Base-by-base conservation (phyloP, 441 rosid genomes). In the Adansonia madagascariensis region DNA sequence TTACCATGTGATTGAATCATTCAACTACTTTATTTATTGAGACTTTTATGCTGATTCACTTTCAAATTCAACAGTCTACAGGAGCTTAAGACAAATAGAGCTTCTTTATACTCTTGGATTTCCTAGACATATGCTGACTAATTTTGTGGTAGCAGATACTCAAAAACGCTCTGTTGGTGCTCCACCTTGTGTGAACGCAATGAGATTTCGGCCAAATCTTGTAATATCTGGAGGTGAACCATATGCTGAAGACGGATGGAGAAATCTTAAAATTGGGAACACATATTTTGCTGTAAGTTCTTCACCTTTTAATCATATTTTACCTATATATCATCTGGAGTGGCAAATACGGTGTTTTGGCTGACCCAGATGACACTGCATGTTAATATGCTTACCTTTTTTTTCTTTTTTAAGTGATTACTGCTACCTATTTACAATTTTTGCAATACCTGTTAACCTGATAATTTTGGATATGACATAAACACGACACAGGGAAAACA, bases 171-270 rank as follows among this genome's bases (percentile, higher is more conserved):
- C 75, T 68, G 78, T 10, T 70, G 82, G 69, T 71, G 77, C 76
- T 20, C 70, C 80, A 35, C 73, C 80, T 75, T 84, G 78, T 74
- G 84, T 94, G 8, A 83, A 74, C 77, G 83, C 94, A 76, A 75
- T 79, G 86, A 92, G 98, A 78, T 95, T 95, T 82, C 90, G 97
- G 73, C 99, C 98, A 61, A 95, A 90, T 83, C 89, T 94, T 76
- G 84, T 92, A 56, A 43, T 92, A 80, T 82, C 92, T 7, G 97
- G 99, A 68, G 94, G 90, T 70, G 86, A 88, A 80, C 92, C 99
- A 27, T 94, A 89, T 43, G 86, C 90, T 2, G 97, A 95, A 90
- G 98, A 95, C 87, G 81, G 84, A 71, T 95, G 98, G 99, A 83
- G 65, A 82, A 85, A 79, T 77, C 86, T 95, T 71, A 79, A 81